Evolutionary conservation across 306 rosid species (phyloP).

Genomic region (Corylus avellana): DNA sequence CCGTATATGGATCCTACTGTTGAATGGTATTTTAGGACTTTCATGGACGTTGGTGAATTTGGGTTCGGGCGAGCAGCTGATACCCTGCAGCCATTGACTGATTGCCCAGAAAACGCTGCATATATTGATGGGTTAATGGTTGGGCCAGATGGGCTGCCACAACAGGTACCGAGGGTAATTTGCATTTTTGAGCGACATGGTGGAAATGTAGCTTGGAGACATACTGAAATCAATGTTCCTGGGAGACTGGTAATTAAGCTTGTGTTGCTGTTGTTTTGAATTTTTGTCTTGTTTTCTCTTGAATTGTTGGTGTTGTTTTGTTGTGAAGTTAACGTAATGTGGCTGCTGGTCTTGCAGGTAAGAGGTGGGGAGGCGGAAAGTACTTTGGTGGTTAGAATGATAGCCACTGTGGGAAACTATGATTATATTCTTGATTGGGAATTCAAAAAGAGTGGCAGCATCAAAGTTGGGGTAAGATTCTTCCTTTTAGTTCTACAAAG

Average conservation of each 20-base stretch:
- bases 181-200: conserved; percentile 72
- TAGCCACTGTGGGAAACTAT: conserved; percentile 86
- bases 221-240: conserved; percentile 82
- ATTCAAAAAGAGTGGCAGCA: conserved; percentile 65
- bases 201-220: conserved; percentile 78
- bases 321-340: background rate
- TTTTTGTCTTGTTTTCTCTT: background rate
- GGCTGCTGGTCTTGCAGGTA: conserved; percentile 43
- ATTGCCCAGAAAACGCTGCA: conserved; percentile 72
- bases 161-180: conserved; percentile 63
- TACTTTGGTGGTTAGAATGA: conserved; percentile 81
- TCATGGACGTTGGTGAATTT: conserved; percentile 82
- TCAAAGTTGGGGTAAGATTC: conserved; percentile 76
- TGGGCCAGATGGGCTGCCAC: conserved; percentile 65
- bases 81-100: conserved; percentile 56
- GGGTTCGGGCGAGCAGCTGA: conserved; percentile 86
- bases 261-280: background rate
- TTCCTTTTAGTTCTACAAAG: background rate
- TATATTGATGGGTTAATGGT: conserved; percentile 72
- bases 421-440: conserved; percentile 97
- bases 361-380: conserved; percentile 65
- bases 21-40: conserved; percentile 89
- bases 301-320: background rate
- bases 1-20: conserved; percentile 80
- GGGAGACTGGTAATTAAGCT: conserved; percentile 47